These are phyloP conservation scores for Podosphaera xanthii DNA, from an alignment of 2,329 filamentous ascomycete genomes.

Conservation along the genomic window DNA sequence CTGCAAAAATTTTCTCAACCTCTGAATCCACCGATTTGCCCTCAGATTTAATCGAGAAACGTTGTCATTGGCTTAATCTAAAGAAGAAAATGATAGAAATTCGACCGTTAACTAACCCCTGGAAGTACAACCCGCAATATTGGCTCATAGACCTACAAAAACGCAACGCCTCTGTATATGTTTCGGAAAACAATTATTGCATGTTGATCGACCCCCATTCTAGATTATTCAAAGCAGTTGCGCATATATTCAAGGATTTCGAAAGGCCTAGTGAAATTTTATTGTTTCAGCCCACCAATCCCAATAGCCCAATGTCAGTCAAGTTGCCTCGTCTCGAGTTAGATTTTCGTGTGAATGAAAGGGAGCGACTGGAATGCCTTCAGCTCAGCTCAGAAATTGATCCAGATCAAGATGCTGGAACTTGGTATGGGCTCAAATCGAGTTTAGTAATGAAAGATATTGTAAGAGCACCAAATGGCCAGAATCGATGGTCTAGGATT, in stretches of 20 bases:
- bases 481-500: not conserved
- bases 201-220: conserved; percentile 27
- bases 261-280: conserved; percentile 22
- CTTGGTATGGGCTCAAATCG: conserved; percentile 33
- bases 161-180: conserved; percentile 6
- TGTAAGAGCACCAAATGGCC: conserved; percentile 11
- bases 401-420: conserved; percentile 32
- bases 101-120: conserved; percentile 21
- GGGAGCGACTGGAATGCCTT: conserved; percentile 21
- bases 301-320: conserved; percentile 17
- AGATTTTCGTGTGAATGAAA: conserved; percentile 25
- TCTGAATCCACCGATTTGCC: conserved; percentile 25
- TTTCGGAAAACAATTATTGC: conserved; percentile 7
- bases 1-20: conserved; percentile 13
- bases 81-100: conserved; percentile 24
- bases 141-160: conserved; percentile 19
- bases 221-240: conserved; percentile 18
- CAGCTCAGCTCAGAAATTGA: conserved; percentile 31
- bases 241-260: conserved; percentile 25
- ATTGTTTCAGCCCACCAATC: conserved; percentile 21
- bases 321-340: conserved; percentile 30
- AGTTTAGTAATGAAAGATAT: conserved; percentile 32
- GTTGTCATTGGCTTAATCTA: conserved; percentile 36
- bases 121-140: conserved; percentile 18
- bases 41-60: conserved; percentile 23